Evolutionary conservation across 495 filamentous ascomycete genomes (phyloP), one percentile per base, ranked within the genome.

Genomic region (Schizothecium vesticola): DNA sequence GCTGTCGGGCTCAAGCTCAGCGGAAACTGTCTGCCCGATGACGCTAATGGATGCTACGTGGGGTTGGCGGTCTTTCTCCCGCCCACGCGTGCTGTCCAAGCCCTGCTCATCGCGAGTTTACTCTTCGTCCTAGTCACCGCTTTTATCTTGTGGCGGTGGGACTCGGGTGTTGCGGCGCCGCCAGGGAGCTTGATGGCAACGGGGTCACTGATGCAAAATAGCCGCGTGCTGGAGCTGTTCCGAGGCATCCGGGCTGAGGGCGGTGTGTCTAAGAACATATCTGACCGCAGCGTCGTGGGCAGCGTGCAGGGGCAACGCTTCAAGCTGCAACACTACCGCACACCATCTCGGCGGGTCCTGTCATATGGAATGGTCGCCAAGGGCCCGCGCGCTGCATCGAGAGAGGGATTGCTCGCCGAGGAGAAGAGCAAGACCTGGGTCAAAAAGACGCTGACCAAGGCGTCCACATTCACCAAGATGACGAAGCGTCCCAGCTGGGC

Each of bases 1-100:
- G 72, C 75, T 8, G 65, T 79, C 7, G 43, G 69, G 7, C 70
- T 79, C 24, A 69, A 77, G 36, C 66, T 78, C 3, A 55, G 67
- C 19, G 64, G 64, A 28, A 59, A 13, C 21, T 66, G 64, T n/a
- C 1, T 1, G 28, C 71, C 71, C 7, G 1, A 70, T 64, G 19
- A 24, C 71, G 9, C 70, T 12, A 12, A 16, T 71, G 13, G 57
- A 71, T n/a, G 72, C 24, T 43, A 64, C 29, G 26, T 72, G 59
- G 68, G 78, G n/a, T n/a, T 78, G 9, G 59, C 79, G 9, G 62
- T 77, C 1, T 65, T 80, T 11, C 62, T 72, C 19, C 78, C 75
- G 8, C 65, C 80, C 33, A 26, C 26, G 26, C 77, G 60, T 69
- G 65, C 26, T 43, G 26, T 25, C 58, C 80, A n/a, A 71, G 29